Percentiles rank a stretch among this genome's conserved stretches.
phyloP scores from a whole-genome alignment of 1,139 yeast species.

The Pichia sp. region DNA sequence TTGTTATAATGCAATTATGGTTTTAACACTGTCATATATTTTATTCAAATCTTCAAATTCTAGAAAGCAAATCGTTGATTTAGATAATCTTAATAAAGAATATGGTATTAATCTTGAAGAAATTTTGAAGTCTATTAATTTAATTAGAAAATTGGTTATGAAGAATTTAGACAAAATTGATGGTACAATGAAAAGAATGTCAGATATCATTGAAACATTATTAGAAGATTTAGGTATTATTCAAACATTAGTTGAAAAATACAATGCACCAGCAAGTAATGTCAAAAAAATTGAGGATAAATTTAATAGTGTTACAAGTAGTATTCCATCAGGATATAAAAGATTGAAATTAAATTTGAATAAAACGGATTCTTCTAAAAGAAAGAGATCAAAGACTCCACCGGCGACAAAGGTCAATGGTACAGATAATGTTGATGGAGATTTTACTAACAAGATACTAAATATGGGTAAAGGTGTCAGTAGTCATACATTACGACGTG shows the following conservation, averaged over 20 bases:
- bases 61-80: conserved; percentile 24
- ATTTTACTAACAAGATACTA: neutral
- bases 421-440: neutral
- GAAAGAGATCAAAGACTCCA: neutral
- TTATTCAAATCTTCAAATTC: conserved; percentile 28
- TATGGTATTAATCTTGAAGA: conserved; percentile 28
- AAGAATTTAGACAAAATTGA: conserved; percentile 30
- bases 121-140: conserved; percentile 31
- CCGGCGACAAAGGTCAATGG: neutral
- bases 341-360: conserved; percentile 18
- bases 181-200: conserved; percentile 35
- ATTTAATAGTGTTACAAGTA: conserved; percentile 27
- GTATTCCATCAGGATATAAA: conserved; percentile 25
- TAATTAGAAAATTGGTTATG: conserved; percentile 32
- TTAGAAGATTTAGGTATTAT: conserved; percentile 35
- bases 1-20: conserved; percentile 36
- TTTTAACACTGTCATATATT: conserved; percentile 34
- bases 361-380: neutral
- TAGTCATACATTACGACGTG: neutral
- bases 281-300: conserved; percentile 26
- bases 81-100: conserved; percentile 24
- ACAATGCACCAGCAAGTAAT: conserved; percentile 24
- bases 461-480: neutral
- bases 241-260: conserved; percentile 30
- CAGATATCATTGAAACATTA: conserved; percentile 35